A percentile compares a stretch with the other conserved stretches of the same genome.
phyloP scores from a whole-genome alignment of 257 asterid genomes.

The Jacaranda mimosifolia region DNA sequence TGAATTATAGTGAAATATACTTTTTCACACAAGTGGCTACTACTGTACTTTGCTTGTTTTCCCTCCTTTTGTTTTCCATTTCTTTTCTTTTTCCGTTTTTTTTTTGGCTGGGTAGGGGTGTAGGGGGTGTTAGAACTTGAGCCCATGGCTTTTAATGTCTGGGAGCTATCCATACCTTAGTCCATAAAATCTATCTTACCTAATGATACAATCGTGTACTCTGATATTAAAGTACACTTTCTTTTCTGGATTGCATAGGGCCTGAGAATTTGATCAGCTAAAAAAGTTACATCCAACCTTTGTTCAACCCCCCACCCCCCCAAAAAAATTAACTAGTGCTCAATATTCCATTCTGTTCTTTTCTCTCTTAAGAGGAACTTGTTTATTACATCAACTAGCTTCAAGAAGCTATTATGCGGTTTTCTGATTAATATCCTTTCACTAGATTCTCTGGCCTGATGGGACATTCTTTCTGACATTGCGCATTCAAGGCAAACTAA shows the following conservation, averaged over 20 bases:
- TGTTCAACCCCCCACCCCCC: background rate
- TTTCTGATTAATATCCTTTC: conserved; percentile 34
- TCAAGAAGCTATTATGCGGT: background rate
- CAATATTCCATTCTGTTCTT: background rate
- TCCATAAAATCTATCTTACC: background rate
- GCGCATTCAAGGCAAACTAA: conserved; percentile 44
- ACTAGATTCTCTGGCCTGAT: conserved; percentile 88
- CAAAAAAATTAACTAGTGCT: background rate
- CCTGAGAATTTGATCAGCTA: background rate
- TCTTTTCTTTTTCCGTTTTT: background rate
- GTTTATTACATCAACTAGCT: conserved; percentile 16
- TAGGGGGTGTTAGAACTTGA: background rate
- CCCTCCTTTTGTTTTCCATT: background rate
- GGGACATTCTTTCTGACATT: conserved; percentile 77
- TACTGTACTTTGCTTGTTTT: background rate
- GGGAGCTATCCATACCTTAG: background rate
- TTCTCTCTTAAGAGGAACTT: background rate
- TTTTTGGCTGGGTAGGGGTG: no score
- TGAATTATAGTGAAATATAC: background rate
- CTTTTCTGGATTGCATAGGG: background rate
- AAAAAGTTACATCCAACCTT: background rate
- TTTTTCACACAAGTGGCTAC: background rate
- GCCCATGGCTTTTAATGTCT: background rate
- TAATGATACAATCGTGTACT: background rate
- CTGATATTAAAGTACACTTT: background rate